Base-by-base conservation (phyloP, 2,329 filamentous ascomycete species). In the Aureobasidium sp. region DNA sequence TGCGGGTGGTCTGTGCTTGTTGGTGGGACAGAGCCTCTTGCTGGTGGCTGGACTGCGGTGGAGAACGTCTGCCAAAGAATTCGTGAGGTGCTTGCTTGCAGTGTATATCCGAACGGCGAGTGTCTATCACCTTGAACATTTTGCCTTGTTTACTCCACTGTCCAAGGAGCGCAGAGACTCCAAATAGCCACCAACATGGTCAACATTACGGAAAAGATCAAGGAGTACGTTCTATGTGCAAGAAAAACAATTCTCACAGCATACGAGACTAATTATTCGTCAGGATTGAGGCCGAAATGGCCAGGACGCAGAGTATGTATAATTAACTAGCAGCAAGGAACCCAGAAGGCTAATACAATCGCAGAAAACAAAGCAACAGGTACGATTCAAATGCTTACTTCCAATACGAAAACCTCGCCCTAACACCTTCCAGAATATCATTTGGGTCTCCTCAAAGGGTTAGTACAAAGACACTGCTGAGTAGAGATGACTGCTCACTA, bases 211-310 rank as follows among this genome's bases (percentile, higher is more conserved):
- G 95, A 99, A 62, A 97, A 96, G 84, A 99, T 99, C 81, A 99
- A 99, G 83, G 94, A 97, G 93, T 96, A 78, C 72, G 48, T 50
- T 6, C 23, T 1, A 4, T 20, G 34, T 29, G 44, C 1, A 36
- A 44, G 17, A 23, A 53, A 41, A 55, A 29, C 20, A 41, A 32
- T 29, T 20, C 27, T 15, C 12, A 36, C 17, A 34, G 15, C 15
- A 44, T 39, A 37, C 9, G 42, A 39, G 7, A 58, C 62, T 65
- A 39, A 65, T 46, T 27, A 1, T 60, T 61, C 26, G 29, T 62
- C 46, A 97, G 93, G 87, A 99, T 99, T 72, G 94, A 99, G 84
- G 92, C 96, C 79, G 94, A 99, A 88, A 99, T 99, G 94, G 87
- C 85, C 76, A 93, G 85, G 86, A 99, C 94, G 71, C 94, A 99